These are phyloP conservation scores for Rosa chinensis DNA, from an alignment of 306 rosid species.

Conservation along the genomic window DNA sequence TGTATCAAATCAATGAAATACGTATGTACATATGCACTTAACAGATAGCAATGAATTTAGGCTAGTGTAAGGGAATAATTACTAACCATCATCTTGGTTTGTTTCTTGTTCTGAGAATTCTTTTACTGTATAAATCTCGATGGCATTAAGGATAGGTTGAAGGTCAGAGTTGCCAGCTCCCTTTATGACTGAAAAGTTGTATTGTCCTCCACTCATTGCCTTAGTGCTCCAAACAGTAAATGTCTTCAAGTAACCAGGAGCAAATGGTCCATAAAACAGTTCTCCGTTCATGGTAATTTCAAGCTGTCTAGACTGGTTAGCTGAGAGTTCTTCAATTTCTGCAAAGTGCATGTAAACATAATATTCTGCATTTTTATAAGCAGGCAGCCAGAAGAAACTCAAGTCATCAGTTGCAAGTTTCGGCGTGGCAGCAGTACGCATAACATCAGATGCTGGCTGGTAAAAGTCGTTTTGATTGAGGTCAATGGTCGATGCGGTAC, in stretches of 20 bases:
- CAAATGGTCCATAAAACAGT: background rate
- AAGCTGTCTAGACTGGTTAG: slow-evolving; percentile 5
- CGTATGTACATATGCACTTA: background rate
- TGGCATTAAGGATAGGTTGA: slow-evolving; percentile 50
- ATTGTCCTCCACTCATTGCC: slow-evolving; percentile 1
- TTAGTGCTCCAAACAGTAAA: background rate
- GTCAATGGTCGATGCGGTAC: background rate
- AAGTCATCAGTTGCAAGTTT: background rate
- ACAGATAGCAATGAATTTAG: background rate
- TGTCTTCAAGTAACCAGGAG: no score
- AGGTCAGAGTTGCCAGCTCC: background rate
- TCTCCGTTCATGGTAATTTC: background rate
- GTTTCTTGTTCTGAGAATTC: background rate
- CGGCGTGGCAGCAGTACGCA: slow-evolving; percentile 32
- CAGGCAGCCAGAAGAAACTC: slow-evolving; percentile 11
- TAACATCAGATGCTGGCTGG: slow-evolving; percentile 26
- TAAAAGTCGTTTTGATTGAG: background rate
- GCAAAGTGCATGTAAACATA: slow-evolving; percentile 23
- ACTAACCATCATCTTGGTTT: slow-evolving; percentile 15
- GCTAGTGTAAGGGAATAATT: no score
- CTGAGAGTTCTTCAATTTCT: slow-evolving; percentile 6
- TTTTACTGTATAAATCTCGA: slow-evolving; percentile 32
- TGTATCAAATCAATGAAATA: background rate
- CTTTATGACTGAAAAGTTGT: slow-evolving; percentile 13
- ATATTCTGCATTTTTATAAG: no score